Percentiles rank a stretch among this genome's conserved stretches.
Conservation (phyloP, 306 rosid genomes). For the Inga oerstediana region DNA sequence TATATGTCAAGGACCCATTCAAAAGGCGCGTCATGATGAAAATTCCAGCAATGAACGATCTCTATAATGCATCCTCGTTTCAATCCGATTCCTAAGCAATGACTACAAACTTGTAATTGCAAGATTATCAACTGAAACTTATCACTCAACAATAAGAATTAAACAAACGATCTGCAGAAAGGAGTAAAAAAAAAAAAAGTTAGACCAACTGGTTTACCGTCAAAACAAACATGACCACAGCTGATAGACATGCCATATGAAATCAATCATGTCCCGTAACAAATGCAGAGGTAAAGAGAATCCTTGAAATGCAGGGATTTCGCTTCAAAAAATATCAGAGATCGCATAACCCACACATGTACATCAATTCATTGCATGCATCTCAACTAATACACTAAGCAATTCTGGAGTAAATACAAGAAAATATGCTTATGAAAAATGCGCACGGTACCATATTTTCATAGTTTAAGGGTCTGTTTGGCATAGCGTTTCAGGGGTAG, state of each 20-base stretch:
- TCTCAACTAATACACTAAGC: conserved; percentile 18
- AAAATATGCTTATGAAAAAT: conserved; percentile 24
- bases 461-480: neutral
- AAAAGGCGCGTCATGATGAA: conserved; percentile 29
- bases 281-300: neutral
- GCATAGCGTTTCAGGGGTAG: too few species aligned
- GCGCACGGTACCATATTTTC: neutral
- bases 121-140: conserved; percentile 5
- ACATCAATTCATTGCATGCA: neutral
- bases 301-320: neutral
- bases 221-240: neutral
- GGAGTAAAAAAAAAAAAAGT: neutral
- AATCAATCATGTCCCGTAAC: neutral
- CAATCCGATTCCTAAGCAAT: neutral
- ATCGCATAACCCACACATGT: neutral
- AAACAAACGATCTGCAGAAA: conserved; percentile 21
- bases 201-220: conserved; percentile 18
- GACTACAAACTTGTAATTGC: neutral
- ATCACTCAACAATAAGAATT: conserved; percentile 6
- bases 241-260: neutral
- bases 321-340: neutral
- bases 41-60: conserved; percentile 5
- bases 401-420: conserved; percentile 14
- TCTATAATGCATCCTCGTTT: neutral
- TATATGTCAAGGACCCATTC: conserved; percentile 64